Evolutionary conservation across 352 stramenopile genomes (phyloP).

Genomic region (Phytophthora aleatoria): DNA sequence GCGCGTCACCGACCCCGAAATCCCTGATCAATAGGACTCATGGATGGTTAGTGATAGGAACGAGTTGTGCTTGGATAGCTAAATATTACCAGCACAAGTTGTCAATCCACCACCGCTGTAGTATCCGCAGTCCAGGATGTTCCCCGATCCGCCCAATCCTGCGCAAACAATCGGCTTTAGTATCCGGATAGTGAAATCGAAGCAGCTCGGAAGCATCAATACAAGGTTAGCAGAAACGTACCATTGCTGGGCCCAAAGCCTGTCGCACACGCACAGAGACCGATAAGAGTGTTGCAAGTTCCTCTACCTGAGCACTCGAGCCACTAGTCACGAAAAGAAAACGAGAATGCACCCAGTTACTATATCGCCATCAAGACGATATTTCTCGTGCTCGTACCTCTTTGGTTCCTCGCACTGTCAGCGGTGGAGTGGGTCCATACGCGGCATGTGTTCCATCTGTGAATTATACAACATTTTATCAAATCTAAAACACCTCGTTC

Average conservation of each 20-base stretch:
- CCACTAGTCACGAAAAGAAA: conserved; percentile 41
- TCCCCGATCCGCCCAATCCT: conserved; percentile 35
- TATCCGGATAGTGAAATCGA: neutral
- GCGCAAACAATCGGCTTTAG: neutral
- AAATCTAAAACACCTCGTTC: neutral
- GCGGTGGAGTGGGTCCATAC: conserved; percentile 34
- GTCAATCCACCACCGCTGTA: conserved; percentile 47
- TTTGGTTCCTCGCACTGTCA: conserved; percentile 61
- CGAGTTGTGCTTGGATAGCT: neutral
- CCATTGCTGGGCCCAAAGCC: conserved; percentile 66
- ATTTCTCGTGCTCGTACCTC: conserved; percentile 38
- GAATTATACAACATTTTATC: neutral
- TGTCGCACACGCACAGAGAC: conserved; percentile 51
- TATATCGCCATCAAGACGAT: neutral
- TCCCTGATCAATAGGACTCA: conserved; percentile 23
- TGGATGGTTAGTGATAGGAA: neutral
- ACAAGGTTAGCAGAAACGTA: conserved; percentile 15
- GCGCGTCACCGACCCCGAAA: conserved; percentile 37
- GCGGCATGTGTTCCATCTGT: conserved; percentile 38
- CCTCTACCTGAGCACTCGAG: conserved; percentile 65
- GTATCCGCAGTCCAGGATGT: conserved; percentile 51
- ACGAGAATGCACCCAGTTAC: neutral
- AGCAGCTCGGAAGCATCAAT: neutral
- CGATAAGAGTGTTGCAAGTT: conserved; percentile 51
- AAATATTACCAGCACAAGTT: conserved; percentile 41